phyloP scores from a whole-genome alignment of 805 yeast genomes.

The Barnettozyma sp. region DNA sequence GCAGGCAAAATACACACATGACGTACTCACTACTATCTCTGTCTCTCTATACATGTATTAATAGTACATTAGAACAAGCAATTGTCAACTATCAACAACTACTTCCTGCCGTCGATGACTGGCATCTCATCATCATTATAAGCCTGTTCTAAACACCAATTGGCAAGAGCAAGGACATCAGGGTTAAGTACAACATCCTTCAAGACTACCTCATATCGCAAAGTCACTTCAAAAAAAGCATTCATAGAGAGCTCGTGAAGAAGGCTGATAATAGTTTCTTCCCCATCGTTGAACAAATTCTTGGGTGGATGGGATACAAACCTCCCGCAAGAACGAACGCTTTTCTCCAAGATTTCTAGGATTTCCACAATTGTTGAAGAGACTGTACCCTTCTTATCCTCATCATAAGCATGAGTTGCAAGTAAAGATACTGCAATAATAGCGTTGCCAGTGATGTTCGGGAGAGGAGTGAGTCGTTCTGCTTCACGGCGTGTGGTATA shows the following conservation, averaged over 20 bases:
- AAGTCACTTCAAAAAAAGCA: slow-evolving; percentile 57
- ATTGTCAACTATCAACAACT: too few species aligned
- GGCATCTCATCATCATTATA: slow-evolving; percentile 45
- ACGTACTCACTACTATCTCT: too few species aligned
- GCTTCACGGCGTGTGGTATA: slow-evolving; percentile 37
- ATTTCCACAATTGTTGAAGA: slow-evolving; percentile 51
- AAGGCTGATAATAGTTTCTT: slow-evolving; percentile 41
- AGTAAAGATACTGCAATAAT: slow-evolving; percentile 54
- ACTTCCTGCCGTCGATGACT: too few species aligned
- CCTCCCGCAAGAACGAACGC: slow-evolving; percentile 48
- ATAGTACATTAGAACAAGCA: too few species aligned
- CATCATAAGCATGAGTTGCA: slow-evolving; percentile 53
- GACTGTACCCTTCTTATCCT: slow-evolving; percentile 52
- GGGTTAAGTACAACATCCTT: slow-evolving; percentile 59
- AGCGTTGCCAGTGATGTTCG: slow-evolving; percentile 60
- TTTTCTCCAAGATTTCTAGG: slow-evolving; percentile 50
- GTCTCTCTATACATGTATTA: neutral
- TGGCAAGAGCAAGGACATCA: slow-evolving; percentile 59
- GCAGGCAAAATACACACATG: too few species aligned
- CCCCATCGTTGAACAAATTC: slow-evolving; percentile 17
- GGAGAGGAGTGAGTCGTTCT: slow-evolving; percentile 51
- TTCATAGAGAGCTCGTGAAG: slow-evolving; percentile 59
- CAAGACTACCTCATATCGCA: slow-evolving; percentile 54
- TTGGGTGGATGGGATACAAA: slow-evolving; percentile 33
- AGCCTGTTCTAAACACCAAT: slow-evolving; percentile 65